Percentiles rank a stretch among this genome's conserved stretches.
Evolutionary conservation across 208 protist species (phyloP).

Genomic region (Phytomonas sp.): DNA sequence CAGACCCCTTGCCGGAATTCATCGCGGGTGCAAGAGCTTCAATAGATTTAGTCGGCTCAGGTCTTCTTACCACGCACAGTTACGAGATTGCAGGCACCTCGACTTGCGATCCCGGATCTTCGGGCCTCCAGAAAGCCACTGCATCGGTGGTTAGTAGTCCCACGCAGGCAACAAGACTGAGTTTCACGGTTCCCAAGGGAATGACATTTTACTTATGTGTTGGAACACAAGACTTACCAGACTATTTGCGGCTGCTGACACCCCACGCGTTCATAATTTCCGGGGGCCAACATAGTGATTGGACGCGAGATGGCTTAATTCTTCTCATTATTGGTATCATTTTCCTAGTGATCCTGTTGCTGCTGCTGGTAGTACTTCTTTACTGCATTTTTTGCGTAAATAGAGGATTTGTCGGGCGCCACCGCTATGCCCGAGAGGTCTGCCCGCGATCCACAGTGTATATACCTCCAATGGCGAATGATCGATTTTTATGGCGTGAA

Average conservation of each 20-base stretch:
- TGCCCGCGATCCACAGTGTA: background rate
- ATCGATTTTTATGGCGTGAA: background rate
- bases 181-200: background rate
- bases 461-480: background rate
- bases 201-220: background rate
- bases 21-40: conserved; percentile 14
- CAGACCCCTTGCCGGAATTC: conserved; percentile 16
- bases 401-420: background rate
- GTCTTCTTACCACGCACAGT: conserved; percentile 44
- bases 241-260: conserved; percentile 8
- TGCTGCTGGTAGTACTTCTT: conserved; percentile 52
- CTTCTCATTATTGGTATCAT: conserved; percentile 73
- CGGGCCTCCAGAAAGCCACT: background rate
- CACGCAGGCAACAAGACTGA: background rate
- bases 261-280: conserved; percentile 7
- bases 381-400: conserved; percentile 42
- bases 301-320: conserved; percentile 44
- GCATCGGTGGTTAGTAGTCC: background rate
- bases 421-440: background rate
- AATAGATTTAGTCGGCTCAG: conserved; percentile 31
- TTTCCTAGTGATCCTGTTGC: conserved; percentile 61
- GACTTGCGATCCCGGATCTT: conserved; percentile 15
- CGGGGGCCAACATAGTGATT: conserved; percentile 10
- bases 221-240: background rate
- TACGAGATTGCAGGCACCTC: conserved; percentile 39